Evolutionary conservation across 495 filamentous ascomycete genomes (phyloP).

Genomic region (Penicillium mononematosum): DNA sequence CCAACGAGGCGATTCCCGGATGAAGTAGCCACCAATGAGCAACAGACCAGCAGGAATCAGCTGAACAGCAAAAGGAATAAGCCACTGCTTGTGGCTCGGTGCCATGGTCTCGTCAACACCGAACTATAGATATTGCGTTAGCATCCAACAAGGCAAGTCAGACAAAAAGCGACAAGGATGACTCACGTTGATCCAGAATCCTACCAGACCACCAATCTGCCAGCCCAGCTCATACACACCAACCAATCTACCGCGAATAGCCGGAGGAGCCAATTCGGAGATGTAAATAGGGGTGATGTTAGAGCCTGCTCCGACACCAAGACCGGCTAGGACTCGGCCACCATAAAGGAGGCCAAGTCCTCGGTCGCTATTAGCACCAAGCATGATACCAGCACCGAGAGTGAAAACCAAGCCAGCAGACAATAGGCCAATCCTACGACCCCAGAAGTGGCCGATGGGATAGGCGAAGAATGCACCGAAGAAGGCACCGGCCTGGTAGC

Average conservation of each 20-base stretch:
- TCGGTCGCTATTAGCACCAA: conserved; percentile 55
- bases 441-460: conserved; percentile 53
- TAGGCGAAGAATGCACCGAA: conserved; percentile 62
- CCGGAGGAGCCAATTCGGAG: conserved; percentile 75
- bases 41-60: conserved; percentile 54
- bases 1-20: conserved; percentile 61
- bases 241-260: conserved; percentile 76
- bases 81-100: conserved; percentile 48
- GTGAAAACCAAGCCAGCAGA: conserved; percentile 55
- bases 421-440: conserved; percentile 53
- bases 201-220: conserved; percentile 71
- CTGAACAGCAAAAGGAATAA: conserved; percentile 58
- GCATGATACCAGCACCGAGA: conserved; percentile 63
- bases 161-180: neutral
- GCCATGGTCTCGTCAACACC: conserved; percentile 38
- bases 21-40: conserved; percentile 47
- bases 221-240: conserved; percentile 73
- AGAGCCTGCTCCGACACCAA: conserved; percentile 76
- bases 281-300: conserved; percentile 78
- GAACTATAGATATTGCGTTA: conserved; percentile 29
- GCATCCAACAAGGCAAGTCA: neutral
- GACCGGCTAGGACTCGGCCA: conserved; percentile 69
- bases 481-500: conserved; percentile 68
- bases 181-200: conserved; percentile 67
- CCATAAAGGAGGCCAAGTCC: conserved; percentile 64